A percentile compares a stretch with the other conserved stretches of the same genome.
Conservation (phyloP, 768 basidiomycete genomes). For the Boletus edulis region DNA sequence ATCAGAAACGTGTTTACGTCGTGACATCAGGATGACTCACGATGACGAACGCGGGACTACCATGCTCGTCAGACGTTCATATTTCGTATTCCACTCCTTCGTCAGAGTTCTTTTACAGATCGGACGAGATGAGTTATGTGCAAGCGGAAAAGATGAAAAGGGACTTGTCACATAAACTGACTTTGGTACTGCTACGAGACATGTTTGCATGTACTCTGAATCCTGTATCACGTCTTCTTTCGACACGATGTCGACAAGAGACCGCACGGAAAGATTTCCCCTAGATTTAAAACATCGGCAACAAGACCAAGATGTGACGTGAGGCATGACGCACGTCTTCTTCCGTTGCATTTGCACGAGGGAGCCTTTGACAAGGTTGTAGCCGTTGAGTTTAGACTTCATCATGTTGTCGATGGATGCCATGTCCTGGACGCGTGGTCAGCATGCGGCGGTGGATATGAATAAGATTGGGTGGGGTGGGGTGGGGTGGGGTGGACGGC, state of each 20-base stretch:
- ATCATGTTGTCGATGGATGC: conserved; percentile 90
- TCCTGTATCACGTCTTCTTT: conserved; percentile 80
- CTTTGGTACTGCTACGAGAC: conserved; percentile 94
- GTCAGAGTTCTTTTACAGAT: conserved; percentile 55
- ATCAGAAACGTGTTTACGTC: conserved; percentile 21
- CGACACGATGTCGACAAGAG: conserved; percentile 80
- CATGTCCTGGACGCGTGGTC: conserved; percentile 64
- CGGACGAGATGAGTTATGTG: conserved; percentile 15
- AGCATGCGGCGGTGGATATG: conserved; percentile 21
- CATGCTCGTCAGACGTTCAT: conserved; percentile 86
- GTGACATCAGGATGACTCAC: conserved; percentile 44
- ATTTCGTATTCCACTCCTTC: conserved; percentile 88
- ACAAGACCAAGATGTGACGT: conserved; percentile 2
- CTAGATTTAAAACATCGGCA: conserved; percentile 38
- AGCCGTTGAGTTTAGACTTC: conserved; percentile 87
- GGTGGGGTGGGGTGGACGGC: conserved; percentile 7
- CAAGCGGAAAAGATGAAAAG: neutral
- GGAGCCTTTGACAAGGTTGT: conserved; percentile 92
- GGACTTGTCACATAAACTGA: conserved; percentile 37
- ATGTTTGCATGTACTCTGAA: conserved; percentile 92
- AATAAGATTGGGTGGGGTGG: conserved; percentile 9
- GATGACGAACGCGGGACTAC: conserved; percentile 89
- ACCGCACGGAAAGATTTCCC: conserved; percentile 92
- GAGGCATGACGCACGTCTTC: conserved; percentile 62
- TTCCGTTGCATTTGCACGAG: conserved; percentile 91